phyloP scores from a whole-genome alignment of 169 alveolate species.

The Ichthyophthirius multifiliis region DNA sequence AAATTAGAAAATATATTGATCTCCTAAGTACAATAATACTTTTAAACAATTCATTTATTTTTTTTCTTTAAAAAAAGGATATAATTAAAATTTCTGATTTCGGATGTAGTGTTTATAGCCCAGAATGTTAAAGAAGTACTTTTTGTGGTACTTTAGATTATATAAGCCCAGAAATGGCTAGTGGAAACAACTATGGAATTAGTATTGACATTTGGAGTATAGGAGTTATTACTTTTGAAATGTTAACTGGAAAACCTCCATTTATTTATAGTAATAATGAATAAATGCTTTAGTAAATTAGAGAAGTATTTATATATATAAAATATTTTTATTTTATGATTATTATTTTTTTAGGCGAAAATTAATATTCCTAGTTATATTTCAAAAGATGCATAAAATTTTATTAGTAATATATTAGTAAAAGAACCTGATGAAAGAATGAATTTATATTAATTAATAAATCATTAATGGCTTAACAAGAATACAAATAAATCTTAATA shows the following conservation, averaged over 20 bases:
- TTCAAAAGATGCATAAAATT: slow-evolving; percentile 3
- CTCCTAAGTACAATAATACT: not conserved
- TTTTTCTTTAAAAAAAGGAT: not conserved
- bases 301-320: not conserved
- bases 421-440: slow-evolving; percentile 10
- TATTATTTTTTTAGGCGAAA: not conserved
- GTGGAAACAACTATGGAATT: slow-evolving; percentile 31
- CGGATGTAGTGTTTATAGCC: slow-evolving; percentile 54
- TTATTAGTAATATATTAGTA: not conserved
- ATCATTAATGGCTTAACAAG: not conserved
- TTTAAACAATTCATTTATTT: no score
- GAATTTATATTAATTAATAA: not conserved
- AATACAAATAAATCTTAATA: not conserved
- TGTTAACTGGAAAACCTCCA: slow-evolving; percentile 38
- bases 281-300: not conserved
- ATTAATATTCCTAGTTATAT: not conserved
- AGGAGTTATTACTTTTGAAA: slow-evolving; percentile 45
- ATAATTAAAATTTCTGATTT: slow-evolving; percentile 52
- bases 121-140: slow-evolving; percentile 33
- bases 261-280: not conserved
- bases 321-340: not conserved
- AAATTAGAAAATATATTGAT: not conserved
- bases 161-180: slow-evolving; percentile 44
- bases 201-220: slow-evolving; percentile 43
- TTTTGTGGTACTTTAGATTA: slow-evolving; percentile 49